These are phyloP conservation scores for Colletotrichum somersetense DNA, from an alignment of 2,329 filamentous ascomycete genomes.

Conservation along the genomic window DNA sequence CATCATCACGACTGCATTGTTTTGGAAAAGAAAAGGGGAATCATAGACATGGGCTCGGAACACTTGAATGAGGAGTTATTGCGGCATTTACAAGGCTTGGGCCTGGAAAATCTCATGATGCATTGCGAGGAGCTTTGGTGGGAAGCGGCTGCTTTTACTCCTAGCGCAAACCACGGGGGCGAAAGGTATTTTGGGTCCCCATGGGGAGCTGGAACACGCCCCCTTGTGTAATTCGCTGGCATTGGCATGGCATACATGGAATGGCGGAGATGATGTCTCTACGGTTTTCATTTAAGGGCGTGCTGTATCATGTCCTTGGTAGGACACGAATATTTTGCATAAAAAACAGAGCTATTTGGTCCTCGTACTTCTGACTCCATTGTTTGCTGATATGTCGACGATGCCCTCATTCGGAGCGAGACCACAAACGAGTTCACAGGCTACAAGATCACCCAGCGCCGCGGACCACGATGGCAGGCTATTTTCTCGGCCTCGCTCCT, in stretches of 20 bases:
- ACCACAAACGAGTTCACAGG: background rate
- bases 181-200: background rate
- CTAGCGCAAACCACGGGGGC: background rate
- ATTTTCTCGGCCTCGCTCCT: background rate
- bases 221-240: slow-evolving; percentile 20
- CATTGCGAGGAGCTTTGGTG: slow-evolving; percentile 39
- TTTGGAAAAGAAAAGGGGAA: slow-evolving; percentile 31
- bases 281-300: slow-evolving; percentile 23
- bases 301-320: slow-evolving; percentile 1
- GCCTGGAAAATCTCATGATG: slow-evolving; percentile 40
- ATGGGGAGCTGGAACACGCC: background rate
- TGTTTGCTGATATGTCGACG: background rate
- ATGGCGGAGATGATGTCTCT: slow-evolving; percentile 28
- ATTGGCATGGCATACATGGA: slow-evolving; percentile 31
- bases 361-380: background rate
- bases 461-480: background rate
- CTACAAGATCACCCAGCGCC: background rate
- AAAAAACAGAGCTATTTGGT: too few relatives aligned
- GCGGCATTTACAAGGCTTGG: slow-evolving; percentile 40
- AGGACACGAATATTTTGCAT: background rate
- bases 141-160: slow-evolving; percentile 22
- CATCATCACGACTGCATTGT: slow-evolving; percentile 32
- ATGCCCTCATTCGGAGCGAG: background rate
- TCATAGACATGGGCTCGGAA: slow-evolving; percentile 31
- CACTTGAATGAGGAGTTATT: slow-evolving; percentile 34